Percentiles rank a stretch among this genome's conserved stretches.
Evolutionary conservation across 208 protist genomes (phyloP).

Genomic region (Crithidia sp.): DNA sequence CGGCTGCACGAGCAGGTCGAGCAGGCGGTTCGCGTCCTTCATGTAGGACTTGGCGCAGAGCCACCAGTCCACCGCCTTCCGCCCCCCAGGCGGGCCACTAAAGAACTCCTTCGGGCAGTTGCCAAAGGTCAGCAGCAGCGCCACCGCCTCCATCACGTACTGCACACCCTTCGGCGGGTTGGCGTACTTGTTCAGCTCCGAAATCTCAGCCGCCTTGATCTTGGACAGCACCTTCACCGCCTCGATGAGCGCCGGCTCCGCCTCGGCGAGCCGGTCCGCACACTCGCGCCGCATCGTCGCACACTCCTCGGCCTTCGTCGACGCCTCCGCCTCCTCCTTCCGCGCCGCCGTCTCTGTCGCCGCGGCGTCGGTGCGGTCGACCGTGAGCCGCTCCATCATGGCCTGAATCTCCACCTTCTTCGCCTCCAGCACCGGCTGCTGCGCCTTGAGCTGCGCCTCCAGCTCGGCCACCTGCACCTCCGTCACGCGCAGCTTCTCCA

Average conservation of each 20-base stretch:
- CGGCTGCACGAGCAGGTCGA: constrained; percentile 91
- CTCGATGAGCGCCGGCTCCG: constrained; percentile 95
- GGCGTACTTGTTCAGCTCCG: constrained; percentile 97
- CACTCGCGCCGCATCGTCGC: constrained; percentile 93
- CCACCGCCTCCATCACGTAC: constrained; percentile 98
- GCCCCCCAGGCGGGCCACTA: constrained; percentile 88
- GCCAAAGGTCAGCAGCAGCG: constrained; percentile 94
- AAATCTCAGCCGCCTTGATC: constrained; percentile 96
- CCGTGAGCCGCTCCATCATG: constrained; percentile 93
- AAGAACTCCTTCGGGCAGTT: constrained; percentile 96
- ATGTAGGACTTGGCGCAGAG: constrained; percentile 94
- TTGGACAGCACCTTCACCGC: constrained; percentile 94
- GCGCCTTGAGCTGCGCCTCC: constrained; percentile 92
- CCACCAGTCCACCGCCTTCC: constrained; percentile 97
- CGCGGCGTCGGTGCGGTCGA: constrained; percentile 92
- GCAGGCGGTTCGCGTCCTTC: constrained; percentile 90
- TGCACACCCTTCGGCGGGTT: constrained; percentile 96
- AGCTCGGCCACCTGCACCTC: constrained; percentile 94
- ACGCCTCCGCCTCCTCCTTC: constrained; percentile 93
- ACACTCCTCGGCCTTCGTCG: constrained; percentile 93
- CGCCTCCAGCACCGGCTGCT: constrained; percentile 95
- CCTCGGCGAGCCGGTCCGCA: constrained; percentile 93
- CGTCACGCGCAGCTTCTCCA: constrained; percentile 95
- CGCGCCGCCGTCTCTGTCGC: constrained; percentile 86
- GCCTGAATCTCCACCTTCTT: constrained; percentile 93